phyloP scores from a whole-genome alignment of 495 filamentous ascomycete species.

The Xylaria intraflava region DNA sequence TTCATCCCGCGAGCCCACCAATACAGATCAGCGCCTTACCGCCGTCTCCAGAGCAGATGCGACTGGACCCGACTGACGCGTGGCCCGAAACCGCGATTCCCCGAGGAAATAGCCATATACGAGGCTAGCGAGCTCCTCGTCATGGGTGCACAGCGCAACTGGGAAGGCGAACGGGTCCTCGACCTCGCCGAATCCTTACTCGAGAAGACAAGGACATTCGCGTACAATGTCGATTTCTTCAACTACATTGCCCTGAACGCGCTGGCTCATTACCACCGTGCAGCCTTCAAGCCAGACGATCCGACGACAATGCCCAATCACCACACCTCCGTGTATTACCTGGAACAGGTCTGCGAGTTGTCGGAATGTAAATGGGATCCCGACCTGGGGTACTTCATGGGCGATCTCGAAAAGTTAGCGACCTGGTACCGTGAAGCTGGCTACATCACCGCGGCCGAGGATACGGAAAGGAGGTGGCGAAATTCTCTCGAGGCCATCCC shows the following conservation, averaged over 20 bases:
- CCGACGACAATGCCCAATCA: slow-evolving; percentile 14
- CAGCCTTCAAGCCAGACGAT: slow-evolving; percentile 13
- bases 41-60: slow-evolving; percentile 23
- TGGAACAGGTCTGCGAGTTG: slow-evolving; percentile 19
- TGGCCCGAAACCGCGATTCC: slow-evolving; percentile 20
- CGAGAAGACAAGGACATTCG: slow-evolving; percentile 22
- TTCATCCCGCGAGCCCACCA: slow-evolving; percentile 28
- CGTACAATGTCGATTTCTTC: slow-evolving; percentile 25
- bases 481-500: slow-evolving; percentile 23
- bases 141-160: slow-evolving; percentile 19
- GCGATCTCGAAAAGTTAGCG: slow-evolving; percentile 23
- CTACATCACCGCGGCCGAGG: slow-evolving; percentile 15
- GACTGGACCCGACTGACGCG: slow-evolving; percentile 17
- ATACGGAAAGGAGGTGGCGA: slow-evolving; percentile 16
- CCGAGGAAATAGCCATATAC: slow-evolving; percentile 23
- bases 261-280: slow-evolving; percentile 21
- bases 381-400: slow-evolving; percentile 26
- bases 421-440: slow-evolving; percentile 26
- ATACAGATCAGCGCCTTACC: slow-evolving; percentile 19
- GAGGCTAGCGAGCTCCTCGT: slow-evolving; percentile 24
- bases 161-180: slow-evolving; percentile 21
- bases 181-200: slow-evolving; percentile 24
- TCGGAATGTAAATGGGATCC: slow-evolving; percentile 26
- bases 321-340: slow-evolving; percentile 20
- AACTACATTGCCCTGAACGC: slow-evolving; percentile 23